phyloP scores from a whole-genome alignment of 2,329 filamentous ascomycete species.

The Periconia macrospinosa region DNA sequence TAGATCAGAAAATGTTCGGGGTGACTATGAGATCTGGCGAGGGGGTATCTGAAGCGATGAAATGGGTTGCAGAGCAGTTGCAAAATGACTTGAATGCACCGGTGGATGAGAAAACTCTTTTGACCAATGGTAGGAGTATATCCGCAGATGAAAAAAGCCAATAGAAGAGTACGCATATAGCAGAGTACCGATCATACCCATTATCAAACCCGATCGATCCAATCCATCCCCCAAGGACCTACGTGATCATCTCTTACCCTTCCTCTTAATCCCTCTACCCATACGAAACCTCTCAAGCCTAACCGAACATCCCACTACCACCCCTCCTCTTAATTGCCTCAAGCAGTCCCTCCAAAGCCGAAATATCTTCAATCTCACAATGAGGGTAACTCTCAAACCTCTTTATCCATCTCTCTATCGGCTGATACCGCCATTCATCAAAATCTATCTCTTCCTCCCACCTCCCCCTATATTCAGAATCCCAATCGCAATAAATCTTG shows the following conservation, averaged over 20 bases:
- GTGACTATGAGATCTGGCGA: background rate
- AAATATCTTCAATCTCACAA: slow-evolving; percentile 3
- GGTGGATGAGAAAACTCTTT: background rate
- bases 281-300: too few species aligned
- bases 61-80: background rate
- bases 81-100: background rate
- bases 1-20: background rate
- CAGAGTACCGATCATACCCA: too few species aligned
- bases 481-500: slow-evolving; percentile 6
- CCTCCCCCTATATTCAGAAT: slow-evolving; percentile 6
- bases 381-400: background rate
- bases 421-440: background rate
- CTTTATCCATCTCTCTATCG: background rate
- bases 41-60: background rate
- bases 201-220: too few species aligned
- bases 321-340: too few species aligned
- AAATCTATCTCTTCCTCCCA: background rate
- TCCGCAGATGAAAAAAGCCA: too few species aligned
- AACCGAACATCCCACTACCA: too few species aligned
- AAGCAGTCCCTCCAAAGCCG: slow-evolving; percentile 33
- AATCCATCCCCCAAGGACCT: too few species aligned
- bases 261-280: too few species aligned
- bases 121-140: too few species aligned
- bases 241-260: too few species aligned
- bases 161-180: too few species aligned